Base-by-base conservation (phyloP, 148 eudicot species). In the Limonium bicolor region DNA sequence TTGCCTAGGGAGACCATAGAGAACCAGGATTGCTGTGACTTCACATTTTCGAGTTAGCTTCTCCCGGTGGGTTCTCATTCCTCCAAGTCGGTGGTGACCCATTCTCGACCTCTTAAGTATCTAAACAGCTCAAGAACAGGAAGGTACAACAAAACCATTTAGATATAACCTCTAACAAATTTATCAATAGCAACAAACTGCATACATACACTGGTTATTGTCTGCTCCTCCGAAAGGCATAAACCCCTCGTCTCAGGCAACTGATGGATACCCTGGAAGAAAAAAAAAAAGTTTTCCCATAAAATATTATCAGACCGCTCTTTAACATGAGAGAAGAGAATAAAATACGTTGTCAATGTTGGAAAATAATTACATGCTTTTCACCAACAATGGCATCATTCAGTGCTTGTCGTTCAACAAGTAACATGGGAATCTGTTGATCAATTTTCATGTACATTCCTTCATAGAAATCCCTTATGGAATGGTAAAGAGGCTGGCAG, bases 301-400 rank as follows among this genome's bases (percentile, higher is more conserved):
- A n/a, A n/a, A n/a, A n/a, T n/a, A n/a, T n/a, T n/a, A n/a, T n/a
- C n/a, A n/a, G n/a, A n/a, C n/a, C n/a, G n/a, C n/a, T n/a, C n/a
- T n/a, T n/a, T n/a, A n/a, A n/a, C n/a, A n/a, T n/a, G n/a, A n/a
- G n/a, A n/a, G n/a, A n/a, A n/a, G n/a, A n/a, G n/a, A n/a, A n/a
- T n/a, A n/a, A n/a, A n/a, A n/a, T n/a, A n/a, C n/a, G n/a, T n/a
- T n/a, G n/a, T n/a, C n/a, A n/a, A n/a, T n/a, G n/a, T n/a, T n/a
- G n/a, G n/a, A n/a, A n/a, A n/a, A 15, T 7, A 0, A 40, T 48
- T 82, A 90, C 99, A 71, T 76, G 63, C 67, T 92, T 92, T 73
- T 92, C 99, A 51, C 99, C 95, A 20, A 85, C 94, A 47, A 92
- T 85, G 36, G 99, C 99, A 56, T 92, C 99, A 62, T 92, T 92